Base-by-base conservation (phyloP, 345 rosid genomes). In the Atalantia buxifolia region DNA sequence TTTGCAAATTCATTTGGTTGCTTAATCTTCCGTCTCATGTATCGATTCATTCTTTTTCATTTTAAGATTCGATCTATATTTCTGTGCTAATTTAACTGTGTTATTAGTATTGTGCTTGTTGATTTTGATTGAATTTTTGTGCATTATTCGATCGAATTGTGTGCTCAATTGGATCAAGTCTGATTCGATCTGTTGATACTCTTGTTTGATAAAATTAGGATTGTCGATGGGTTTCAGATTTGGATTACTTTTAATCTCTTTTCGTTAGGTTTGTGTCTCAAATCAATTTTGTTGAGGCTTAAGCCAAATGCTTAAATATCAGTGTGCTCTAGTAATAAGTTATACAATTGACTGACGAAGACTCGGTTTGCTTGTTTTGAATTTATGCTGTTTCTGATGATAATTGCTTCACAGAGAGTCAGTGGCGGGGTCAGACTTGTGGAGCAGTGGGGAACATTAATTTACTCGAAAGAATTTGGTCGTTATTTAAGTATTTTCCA, bases 41-140 rank as follows among this genome's bases (percentile, higher is more conserved):
- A 78, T 78, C 74, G 36, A 48, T 35, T 24, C 62, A n/a, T 36
- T 72, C 62, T 10, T 76, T 69, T 72, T 18, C 76, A 42, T 50
- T 71, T 33, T 42, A 9, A 33, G 69, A 76, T 69, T 81, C 72
- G 81, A 81, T 77, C 81, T 78, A 28, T 53, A 33, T 63, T 35
- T 45, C 13, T n/a, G 13, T 48, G 7, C 48, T 21, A 14, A 76
- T 3, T 77, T 31, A 24, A 27, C 50, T 56, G 6, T 18, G 59
- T 30, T 65, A 45, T 2, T 48, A 48, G 36, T 38, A 33, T 53
- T 24, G 35, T 50, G 8, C 4, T 53, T 35, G 28, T 16, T 22
- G 9, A 33, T 56, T 31, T 73, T 61, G 48, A 66, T 45, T 45
- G 50, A 68, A 83, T 66, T 76, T 76, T n/a, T 45, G 12, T 63